Percentiles rank a stretch among this genome's conserved stretches.
Evolutionary conservation across 2,329 filamentous ascomycete genomes (phyloP).

Genomic region (Kalaharituber pfeilii): DNA sequence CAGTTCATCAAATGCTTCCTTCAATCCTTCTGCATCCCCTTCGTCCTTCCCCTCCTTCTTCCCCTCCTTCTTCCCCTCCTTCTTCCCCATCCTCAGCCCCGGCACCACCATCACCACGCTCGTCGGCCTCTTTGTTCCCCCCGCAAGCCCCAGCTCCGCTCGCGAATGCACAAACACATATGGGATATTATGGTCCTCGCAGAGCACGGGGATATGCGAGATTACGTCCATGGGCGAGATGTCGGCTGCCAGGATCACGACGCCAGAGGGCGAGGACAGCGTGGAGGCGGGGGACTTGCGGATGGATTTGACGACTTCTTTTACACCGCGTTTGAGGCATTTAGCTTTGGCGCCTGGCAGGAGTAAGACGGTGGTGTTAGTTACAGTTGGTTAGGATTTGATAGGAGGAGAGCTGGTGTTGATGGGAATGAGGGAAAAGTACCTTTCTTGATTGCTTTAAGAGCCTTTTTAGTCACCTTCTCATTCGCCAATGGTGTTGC

Average conservation of each 20-base stretch:
- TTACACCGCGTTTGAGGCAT: conserved; percentile 91
- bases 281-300: conserved; percentile 71
- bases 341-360: conserved; percentile 79
- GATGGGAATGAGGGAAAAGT: conserved; percentile 8
- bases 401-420: background rate
- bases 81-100: conserved; percentile 30
- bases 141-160: conserved; percentile 82
- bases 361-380: background rate
- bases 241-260: conserved; percentile 88
- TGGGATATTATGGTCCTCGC: conserved; percentile 93
- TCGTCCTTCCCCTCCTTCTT: conserved; percentile 28
- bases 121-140: conserved; percentile 87
- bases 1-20: conserved; percentile 42
- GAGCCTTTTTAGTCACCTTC: conserved; percentile 51
- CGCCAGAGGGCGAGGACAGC: conserved; percentile 45
- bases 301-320: conserved; percentile 96
- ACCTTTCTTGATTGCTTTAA: conserved; percentile 48
- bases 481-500: conserved; percentile 65
- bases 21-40: conserved; percentile 44
- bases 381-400: background rate
- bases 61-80: conserved; percentile 33
- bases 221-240: conserved; percentile 99
- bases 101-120: conserved; percentile 81
- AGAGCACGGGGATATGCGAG: conserved; percentile 90
- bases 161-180: conserved; percentile 90